phyloP scores from a whole-genome alignment of 176 grass and related monocot species.

The Alopecurus myosuroides region DNA sequence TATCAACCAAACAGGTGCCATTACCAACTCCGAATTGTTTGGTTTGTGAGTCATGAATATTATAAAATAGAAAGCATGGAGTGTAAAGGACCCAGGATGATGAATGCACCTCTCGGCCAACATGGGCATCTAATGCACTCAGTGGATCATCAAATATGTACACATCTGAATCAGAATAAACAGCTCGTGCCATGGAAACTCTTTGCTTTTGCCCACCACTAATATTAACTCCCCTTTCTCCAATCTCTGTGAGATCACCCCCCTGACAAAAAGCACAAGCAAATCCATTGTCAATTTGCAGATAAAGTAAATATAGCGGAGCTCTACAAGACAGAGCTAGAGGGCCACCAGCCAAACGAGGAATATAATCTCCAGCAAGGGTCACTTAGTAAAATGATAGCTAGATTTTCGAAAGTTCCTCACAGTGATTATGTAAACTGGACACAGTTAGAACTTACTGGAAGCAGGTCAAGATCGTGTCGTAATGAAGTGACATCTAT shows the following conservation, averaged over 20 bases:
- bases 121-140: constrained; percentile 97
- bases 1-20: neutral
- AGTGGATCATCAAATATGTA: constrained; percentile 99
- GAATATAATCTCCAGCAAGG: neutral
- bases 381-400: neutral
- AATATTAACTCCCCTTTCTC: constrained; percentile 99
- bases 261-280: constrained; percentile 57
- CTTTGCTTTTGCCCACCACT: constrained; percentile 98
- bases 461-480: constrained; percentile 84
- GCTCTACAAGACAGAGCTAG: neutral
- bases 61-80: constrained; percentile 6
- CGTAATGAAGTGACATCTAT: constrained; percentile 79
- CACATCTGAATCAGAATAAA: constrained; percentile 96
- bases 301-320: neutral
- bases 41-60: neutral
- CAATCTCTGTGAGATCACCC: constrained; percentile 96
- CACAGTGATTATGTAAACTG: neutral
- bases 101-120: constrained; percentile 92
- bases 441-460: constrained; percentile 48
- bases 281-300: constrained; percentile 7
- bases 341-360: neutral
- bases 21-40: neutral
- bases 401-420: neutral
- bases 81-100: constrained; percentile 1
- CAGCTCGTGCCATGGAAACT: constrained; percentile 99